Evolutionary conservation across 805 yeast species (phyloP).

Genomic region (Scheffersomyces stipitis): DNA sequence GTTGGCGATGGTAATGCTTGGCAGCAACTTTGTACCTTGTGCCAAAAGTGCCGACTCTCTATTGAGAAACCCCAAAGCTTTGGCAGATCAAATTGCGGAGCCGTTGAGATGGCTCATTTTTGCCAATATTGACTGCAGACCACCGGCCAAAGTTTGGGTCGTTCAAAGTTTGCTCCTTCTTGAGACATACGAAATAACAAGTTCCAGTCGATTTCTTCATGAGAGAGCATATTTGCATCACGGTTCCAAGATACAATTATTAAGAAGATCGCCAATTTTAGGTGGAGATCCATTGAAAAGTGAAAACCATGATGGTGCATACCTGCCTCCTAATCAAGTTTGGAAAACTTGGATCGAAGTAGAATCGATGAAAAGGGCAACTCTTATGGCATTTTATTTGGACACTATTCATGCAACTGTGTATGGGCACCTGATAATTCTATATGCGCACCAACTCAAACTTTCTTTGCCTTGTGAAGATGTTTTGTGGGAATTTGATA

Average conservation of each 20-base stretch:
- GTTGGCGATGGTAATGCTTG: conserved; percentile 12
- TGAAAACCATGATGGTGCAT: conserved; percentile 20
- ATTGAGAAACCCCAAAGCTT: conserved; percentile 4
- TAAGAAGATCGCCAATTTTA: conserved; percentile 25
- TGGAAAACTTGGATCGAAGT: conserved; percentile 37
- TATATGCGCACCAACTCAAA: conserved; percentile 29
- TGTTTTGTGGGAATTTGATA: conserved; percentile 26
- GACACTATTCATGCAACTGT: conserved; percentile 37
- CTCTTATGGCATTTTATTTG: conserved; percentile 34
- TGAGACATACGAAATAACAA: conserved; percentile 9
- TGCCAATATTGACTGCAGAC: conserved; percentile 8
- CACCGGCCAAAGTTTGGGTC: conserved; percentile 11
- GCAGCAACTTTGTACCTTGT: conserved; percentile 5
- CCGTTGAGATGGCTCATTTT: conserved; percentile 12
- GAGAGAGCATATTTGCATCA: conserved; percentile 11
- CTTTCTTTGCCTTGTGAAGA: conserved; percentile 30
- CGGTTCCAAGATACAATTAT: conserved; percentile 22
- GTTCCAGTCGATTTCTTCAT: conserved; percentile 7
- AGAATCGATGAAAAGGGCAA: conserved; percentile 34
- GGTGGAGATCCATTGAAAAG: conserved; percentile 42
- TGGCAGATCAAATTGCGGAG: conserved; percentile 11
- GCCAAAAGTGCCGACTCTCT: conserved; percentile 5
- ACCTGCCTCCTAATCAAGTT: conserved; percentile 6
- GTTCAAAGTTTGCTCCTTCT: conserved; percentile 11
- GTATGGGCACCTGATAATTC: conserved; percentile 26